Evolutionary conservation across 257 asterid genomes (phyloP).

Genomic region (Petunia secreta): DNA sequence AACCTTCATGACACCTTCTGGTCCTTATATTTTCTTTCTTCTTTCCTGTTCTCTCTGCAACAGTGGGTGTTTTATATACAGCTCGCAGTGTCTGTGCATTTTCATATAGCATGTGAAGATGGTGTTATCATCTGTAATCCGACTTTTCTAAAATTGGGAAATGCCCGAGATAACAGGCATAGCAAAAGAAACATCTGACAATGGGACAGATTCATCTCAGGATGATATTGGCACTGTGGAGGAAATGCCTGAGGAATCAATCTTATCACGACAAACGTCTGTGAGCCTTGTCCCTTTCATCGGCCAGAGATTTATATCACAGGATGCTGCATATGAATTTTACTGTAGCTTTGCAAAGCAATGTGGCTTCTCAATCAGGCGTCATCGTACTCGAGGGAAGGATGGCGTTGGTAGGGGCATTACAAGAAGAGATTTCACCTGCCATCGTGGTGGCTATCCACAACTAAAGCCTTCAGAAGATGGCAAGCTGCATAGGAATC

Average conservation of each 20-base stretch:
- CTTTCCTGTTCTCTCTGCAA: not conserved
- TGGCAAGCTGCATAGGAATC: constrained; percentile 82
- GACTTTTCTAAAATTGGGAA: constrained; percentile 25
- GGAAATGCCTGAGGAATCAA: constrained; percentile 61
- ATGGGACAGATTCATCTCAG: constrained; percentile 62
- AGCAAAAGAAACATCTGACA: constrained; percentile 45
- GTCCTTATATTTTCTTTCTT: not conserved
- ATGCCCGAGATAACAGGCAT: constrained; percentile 46
- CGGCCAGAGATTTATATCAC: constrained; percentile 82
- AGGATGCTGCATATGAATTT: constrained; percentile 91
- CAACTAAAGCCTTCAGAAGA: constrained; percentile 69
- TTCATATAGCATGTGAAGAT: constrained; percentile 21
- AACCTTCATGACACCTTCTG: constrained; percentile 22
- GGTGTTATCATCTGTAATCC: constrained; percentile 9
- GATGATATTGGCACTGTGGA: constrained; percentile 61
- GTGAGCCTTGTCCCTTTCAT: constrained; percentile 69
- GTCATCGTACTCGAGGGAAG: constrained; percentile 95
- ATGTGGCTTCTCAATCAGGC: constrained; percentile 91
- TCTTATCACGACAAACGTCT: constrained; percentile 54
- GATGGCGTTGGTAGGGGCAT: constrained; percentile 97
- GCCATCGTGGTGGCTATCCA: constrained; percentile 98
- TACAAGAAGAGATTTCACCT: constrained; percentile 91
- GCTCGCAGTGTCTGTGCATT: not conserved
- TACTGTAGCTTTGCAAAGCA: constrained; percentile 82
- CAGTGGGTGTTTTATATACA: constrained; percentile 11